These are phyloP conservation scores for Lentinus brumalis DNA, from an alignment of 768 basidiomycete species.

Conservation along the genomic window DNA sequence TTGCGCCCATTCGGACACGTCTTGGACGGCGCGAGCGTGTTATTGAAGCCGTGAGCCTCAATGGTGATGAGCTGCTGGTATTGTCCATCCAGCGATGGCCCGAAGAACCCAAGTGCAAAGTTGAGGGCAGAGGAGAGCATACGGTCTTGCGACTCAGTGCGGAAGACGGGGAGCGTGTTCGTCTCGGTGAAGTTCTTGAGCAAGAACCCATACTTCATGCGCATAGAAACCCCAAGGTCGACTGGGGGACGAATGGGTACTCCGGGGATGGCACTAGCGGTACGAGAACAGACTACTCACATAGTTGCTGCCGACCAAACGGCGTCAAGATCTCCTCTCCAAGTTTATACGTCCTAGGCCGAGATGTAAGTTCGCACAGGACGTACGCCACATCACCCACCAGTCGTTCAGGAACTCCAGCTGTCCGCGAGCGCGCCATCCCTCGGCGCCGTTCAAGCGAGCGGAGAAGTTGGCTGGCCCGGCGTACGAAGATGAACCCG, in stretches of 20 bases:
- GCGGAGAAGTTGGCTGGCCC: constrained; percentile 41
- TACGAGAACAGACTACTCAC: constrained; percentile 27
- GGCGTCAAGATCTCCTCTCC: constrained; percentile 50
- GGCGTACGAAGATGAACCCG: constrained; percentile 15
- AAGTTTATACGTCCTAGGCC: constrained; percentile 46
- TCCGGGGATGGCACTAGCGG: constrained; percentile 7
- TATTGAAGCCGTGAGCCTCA: constrained; percentile 46
- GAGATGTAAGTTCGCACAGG: constrained; percentile 19
- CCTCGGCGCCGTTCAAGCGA: constrained; percentile 43
- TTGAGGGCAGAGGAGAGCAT: constrained; percentile 42
- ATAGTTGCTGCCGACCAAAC: constrained; percentile 46
- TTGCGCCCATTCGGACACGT: constrained; percentile 35
- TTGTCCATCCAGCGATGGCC: constrained; percentile 30
- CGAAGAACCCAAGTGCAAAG: constrained; percentile 52
- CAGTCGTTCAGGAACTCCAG: constrained; percentile 44
- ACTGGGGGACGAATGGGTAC: not conserved
- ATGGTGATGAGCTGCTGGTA: constrained; percentile 52
- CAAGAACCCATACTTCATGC: constrained; percentile 49
- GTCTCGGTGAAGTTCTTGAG: constrained; percentile 40
- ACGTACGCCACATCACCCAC: constrained; percentile 50
- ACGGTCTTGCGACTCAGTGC: constrained; percentile 44
- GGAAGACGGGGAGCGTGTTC: constrained; percentile 47
- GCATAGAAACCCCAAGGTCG: constrained; percentile 45
- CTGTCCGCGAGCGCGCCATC: constrained; percentile 34
- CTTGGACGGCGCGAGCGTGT: constrained; percentile 46